Evolutionary conservation across 2,329 filamentous ascomycete genomes (phyloP), one percentile per base, ranked within the genome.

Genomic region (Furcasterigmium sp.): DNA sequence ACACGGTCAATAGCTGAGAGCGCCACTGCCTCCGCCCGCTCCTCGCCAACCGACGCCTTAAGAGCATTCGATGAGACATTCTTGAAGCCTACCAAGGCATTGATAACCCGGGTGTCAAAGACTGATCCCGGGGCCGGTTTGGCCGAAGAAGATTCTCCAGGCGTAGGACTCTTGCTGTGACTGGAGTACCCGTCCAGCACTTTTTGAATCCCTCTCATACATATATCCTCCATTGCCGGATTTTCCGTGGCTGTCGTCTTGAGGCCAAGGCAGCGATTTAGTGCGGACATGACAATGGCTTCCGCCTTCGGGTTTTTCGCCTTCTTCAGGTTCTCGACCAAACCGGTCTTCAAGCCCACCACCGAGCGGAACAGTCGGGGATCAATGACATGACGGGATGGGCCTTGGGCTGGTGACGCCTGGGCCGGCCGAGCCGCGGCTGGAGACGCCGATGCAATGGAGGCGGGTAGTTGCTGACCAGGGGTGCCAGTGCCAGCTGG

Each of bases 1-100:
- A 72, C 70, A 18, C 71, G 70, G 47, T 76, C 68, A 37, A 76
- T 71, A 11, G 73, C 72, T 3, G 72, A 75, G 25, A 76, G 54
- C 1, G 73, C 61, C 26, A 76, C 59, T 10, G 65, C 64, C 50
- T 76, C 70, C 11, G 71, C 67, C 46, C 64, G 64, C 20, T 59
- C 58, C 42, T 63, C 61, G 18, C 69, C 69, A 40, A 65, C 55
- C 34, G 63, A 66, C 0, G 51, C 56, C 34, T 62, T 62, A 36
- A 76, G 60, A 2, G 68, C 64, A 40, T 65, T 64, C 43, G 67
- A 56, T 43, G 68, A 72, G n/a, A 64, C 63, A 11, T 60, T 59
- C 47, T 75, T 75, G 61, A 75, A 73, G 6, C 61, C 62, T 17
- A 63, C 57, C 13, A 76, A 59, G 11, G 63, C 61, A 10, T 59